phyloP scores from a whole-genome alignment of 2,329 filamentous ascomycete species.

The Aspergillus costaricaensis region DNA sequence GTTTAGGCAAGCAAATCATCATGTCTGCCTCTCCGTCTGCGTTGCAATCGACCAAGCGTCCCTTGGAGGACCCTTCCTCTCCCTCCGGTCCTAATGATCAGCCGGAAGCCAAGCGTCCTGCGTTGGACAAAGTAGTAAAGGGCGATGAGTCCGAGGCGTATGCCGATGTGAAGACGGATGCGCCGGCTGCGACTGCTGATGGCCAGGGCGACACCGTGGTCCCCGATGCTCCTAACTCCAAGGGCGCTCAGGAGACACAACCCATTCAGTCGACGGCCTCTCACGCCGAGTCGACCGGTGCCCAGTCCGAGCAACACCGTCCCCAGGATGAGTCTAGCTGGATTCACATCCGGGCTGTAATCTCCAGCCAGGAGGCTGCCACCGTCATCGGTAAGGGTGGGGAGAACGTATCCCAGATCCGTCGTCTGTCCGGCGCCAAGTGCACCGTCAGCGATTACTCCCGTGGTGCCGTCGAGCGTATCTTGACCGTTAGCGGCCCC shows the following conservation, averaged over 20 bases:
- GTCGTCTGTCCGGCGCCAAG: conserved; percentile 91
- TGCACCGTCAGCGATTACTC: conserved; percentile 99
- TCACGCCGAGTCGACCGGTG: conserved; percentile 53
- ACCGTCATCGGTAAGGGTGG: conserved; percentile 98
- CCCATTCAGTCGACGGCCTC: conserved; percentile 60
- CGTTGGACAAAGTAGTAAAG: conserved; percentile 86
- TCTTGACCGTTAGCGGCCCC: conserved; percentile 92
- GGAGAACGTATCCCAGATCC: conserved; percentile 97
- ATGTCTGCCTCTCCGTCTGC: conserved; percentile 70
- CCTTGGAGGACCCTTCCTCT: conserved; percentile 94
- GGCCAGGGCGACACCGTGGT: conserved; percentile 69
- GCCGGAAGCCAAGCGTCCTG: conserved; percentile 94
- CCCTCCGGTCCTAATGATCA: conserved; percentile 89
- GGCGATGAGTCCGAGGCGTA: conserved; percentile 51
- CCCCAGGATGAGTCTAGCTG: conserved; percentile 88
- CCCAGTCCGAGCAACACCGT: conserved; percentile 46
- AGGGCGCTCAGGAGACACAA: conserved; percentile 56
- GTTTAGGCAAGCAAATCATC: conserved; percentile 39
- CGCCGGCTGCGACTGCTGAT: conserved; percentile 22
- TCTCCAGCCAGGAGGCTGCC: conserved; percentile 94
- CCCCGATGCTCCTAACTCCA: conserved; percentile 62
- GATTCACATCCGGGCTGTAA: conserved; percentile 96
- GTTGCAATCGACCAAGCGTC: conserved; percentile 70
- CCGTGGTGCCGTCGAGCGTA: conserved; percentile 94
- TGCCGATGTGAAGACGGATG: conserved; percentile 28